Evolutionary conservation across 352 stramenopile species (phyloP), one percentile per base, ranked within the genome.

Genomic region (Pythium biforme): DNA sequence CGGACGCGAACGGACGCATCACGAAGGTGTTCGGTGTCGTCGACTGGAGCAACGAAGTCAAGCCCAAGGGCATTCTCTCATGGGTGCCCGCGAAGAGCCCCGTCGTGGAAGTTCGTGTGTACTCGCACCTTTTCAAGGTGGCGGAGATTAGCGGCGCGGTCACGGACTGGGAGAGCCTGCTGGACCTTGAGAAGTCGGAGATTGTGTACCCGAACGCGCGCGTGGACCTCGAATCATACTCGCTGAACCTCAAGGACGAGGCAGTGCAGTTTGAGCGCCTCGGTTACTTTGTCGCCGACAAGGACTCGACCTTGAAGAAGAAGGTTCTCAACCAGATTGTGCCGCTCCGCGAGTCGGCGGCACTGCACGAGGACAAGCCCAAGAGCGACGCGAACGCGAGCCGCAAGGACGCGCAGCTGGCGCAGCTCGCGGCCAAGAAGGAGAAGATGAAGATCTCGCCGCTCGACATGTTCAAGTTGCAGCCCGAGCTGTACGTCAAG

Each of bases 271-370:
- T 99, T 75, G 97, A 99, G 74, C 89, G 97, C 39, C 77, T 99
- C 8, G 97, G 97, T 23, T 99, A 99, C 81, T 99, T 99, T 81
- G 94, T 98, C 33, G 80, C 92, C 10, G 97, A 99, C 77, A 80
- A 92, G 59, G 96, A 99, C 75, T 98, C 95, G 54, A 96, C 87
- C 4, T 62, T 83, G 31, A 89, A 87, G 59, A 86, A 81, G 53
- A 87, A 98, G 64, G 95, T 99, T 20, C 91, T 99, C 55, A 99
- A 99, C 77, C 90, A 98, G 63, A 98, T 97, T 33, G 96, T 99
- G 33, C 90, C 88, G 12, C 81, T 99, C 52, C 97, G 96, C 62
- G 94, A 98, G 67, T 77, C 68, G 29, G 76, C 68, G 60, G 75
- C 66, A 27, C 58, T 62, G 23, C 72, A 53, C 31, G 75, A 78